These are phyloP conservation scores for Chaetoceros tenuissimus DNA, from an alignment of 108 stramenopile species.

Conservation along the genomic window DNA sequence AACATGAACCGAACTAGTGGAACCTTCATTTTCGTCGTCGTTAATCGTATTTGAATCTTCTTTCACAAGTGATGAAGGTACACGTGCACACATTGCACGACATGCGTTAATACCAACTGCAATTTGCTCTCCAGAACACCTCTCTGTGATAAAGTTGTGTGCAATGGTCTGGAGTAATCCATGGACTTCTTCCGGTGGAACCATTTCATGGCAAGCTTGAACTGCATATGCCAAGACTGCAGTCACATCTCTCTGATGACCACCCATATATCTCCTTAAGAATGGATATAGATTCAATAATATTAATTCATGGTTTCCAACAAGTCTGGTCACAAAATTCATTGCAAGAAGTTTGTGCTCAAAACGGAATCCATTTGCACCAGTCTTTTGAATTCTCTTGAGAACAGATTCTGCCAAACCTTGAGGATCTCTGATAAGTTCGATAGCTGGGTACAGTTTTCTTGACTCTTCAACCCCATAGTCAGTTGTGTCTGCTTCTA, in stretches of 20 bases:
- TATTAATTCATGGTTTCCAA: constrained; percentile 89
- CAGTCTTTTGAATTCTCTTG: constrained; percentile 52
- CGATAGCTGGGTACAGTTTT: constrained; percentile 90
- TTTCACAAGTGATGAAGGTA: constrained; percentile 75
- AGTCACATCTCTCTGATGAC: constrained; percentile 90
- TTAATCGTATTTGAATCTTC: constrained; percentile 31
- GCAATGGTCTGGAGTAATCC: constrained; percentile 85
- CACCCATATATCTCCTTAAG: constrained; percentile 92
- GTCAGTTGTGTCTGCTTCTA: constrained; percentile 26
- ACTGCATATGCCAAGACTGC: constrained; percentile 90
- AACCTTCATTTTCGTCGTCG: constrained; percentile 20
- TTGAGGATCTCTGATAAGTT: constrained; percentile 92
- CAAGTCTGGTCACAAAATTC: constrained; percentile 90
- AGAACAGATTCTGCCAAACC: constrained; percentile 84
- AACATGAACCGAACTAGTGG: constrained; percentile 19
- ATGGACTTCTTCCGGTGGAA: constrained; percentile 93
- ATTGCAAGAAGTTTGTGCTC: constrained; percentile 90
- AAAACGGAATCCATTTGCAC: constrained; percentile 62
- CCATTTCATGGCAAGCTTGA: constrained; percentile 92
- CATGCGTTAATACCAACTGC: constrained; percentile 96
- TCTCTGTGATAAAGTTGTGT: constrained; percentile 88
- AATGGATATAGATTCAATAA: constrained; percentile 89
- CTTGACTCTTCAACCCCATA: constrained; percentile 47
- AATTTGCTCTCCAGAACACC: constrained; percentile 91
- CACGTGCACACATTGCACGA: constrained; percentile 80